Percentiles rank a stretch among this genome's conserved stretches.
These are phyloP conservation scores for Saksenaea oblongispora DNA, from an alignment of 371 early-diverging fungal species.

Conservation along the genomic window DNA sequence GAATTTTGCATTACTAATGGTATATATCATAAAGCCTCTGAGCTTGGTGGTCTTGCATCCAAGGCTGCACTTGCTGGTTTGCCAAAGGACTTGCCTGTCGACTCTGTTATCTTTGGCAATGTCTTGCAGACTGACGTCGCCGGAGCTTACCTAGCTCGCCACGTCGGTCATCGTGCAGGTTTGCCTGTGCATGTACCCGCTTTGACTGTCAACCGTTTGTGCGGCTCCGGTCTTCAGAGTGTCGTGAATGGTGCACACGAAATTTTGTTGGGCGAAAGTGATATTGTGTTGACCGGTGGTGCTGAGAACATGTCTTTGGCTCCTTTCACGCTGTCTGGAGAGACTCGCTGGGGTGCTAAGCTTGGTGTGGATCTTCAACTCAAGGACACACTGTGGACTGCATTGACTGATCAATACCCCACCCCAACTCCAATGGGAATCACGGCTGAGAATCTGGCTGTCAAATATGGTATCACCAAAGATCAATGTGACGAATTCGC, in stretches of 20 bases:
- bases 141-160: conserved; percentile 91
- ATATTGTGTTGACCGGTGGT: conserved; percentile 91
- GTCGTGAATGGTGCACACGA: conserved; percentile 93
- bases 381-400: conserved; percentile 86
- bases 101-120: conserved; percentile 95
- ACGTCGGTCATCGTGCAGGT: conserved; percentile 88
- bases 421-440: conserved; percentile 91
- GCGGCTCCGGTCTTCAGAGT: conserved; percentile 95
- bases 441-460: conserved; percentile 95
- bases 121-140: conserved; percentile 85
- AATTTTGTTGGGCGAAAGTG: conserved; percentile 80
- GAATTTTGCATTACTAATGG: not conserved
- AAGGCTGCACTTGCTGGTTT: conserved; percentile 82
- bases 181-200: conserved; percentile 84
- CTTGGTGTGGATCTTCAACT: conserved; percentile 88
- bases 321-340: conserved; percentile 80
- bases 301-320: conserved; percentile 94
- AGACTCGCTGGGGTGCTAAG: conserved; percentile 80
- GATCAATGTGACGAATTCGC: conserved; percentile 90
- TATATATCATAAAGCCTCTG: conserved; percentile 60
- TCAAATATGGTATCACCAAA: conserved; percentile 80
- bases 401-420: conserved; percentile 88
- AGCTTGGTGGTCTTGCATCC: conserved; percentile 91
- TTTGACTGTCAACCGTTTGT: conserved; percentile 92
- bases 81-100: conserved; percentile 72